Percentiles rank a stretch among this genome's conserved stretches.
These are phyloP conservation scores for Stereum hirsutum DNA, from an alignment of 1,284 basidiomycete genomes.

Conservation along the genomic window DNA sequence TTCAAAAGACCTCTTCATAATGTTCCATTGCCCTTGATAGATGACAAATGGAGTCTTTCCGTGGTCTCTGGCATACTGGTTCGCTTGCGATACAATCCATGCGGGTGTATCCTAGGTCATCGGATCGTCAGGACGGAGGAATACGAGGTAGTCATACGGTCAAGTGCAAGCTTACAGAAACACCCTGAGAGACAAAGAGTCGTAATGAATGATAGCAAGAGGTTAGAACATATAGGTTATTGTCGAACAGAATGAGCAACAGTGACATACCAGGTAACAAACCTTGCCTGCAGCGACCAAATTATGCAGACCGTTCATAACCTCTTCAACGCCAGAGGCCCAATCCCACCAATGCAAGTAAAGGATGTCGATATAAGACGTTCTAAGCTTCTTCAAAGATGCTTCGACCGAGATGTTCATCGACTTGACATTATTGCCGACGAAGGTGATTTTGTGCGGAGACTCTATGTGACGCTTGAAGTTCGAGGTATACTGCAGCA, in stretches of 20 bases:
- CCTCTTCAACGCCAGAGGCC: slow-evolving; percentile 26
- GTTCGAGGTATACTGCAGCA: slow-evolving; percentile 21
- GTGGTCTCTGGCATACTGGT: slow-evolving; percentile 25
- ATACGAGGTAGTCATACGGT: no score
- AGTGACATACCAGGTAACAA: slow-evolving; percentile 26
- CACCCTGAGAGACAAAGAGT: no score
- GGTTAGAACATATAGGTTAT: no score
- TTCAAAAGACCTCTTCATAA: slow-evolving; percentile 37
- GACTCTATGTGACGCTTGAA: slow-evolving; percentile 15
- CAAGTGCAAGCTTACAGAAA: no score
- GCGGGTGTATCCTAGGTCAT: slow-evolving; percentile 26
- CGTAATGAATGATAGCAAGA: no score
- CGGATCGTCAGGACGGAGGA: slow-evolving; percentile 10
- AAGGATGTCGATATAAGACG: slow-evolving; percentile 25
- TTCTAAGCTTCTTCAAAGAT: slow-evolving; percentile 30
- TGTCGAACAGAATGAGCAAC: not conserved
- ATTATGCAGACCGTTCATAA: slow-evolving; percentile 21
- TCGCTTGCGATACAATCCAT: slow-evolving; percentile 27
- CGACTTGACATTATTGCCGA: slow-evolving; percentile 20
- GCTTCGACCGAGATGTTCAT: not conserved
- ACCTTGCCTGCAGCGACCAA: slow-evolving; percentile 25
- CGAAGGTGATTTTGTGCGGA: slow-evolving; percentile 19
- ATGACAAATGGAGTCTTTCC: slow-evolving; percentile 41
- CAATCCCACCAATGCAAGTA: slow-evolving; percentile 28
- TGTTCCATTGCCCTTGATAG: slow-evolving; percentile 47